These are phyloP conservation scores for Entoloma clypeatum DNA, from an alignment of 1,284 basidiomycete species.

Conservation along the genomic window DNA sequence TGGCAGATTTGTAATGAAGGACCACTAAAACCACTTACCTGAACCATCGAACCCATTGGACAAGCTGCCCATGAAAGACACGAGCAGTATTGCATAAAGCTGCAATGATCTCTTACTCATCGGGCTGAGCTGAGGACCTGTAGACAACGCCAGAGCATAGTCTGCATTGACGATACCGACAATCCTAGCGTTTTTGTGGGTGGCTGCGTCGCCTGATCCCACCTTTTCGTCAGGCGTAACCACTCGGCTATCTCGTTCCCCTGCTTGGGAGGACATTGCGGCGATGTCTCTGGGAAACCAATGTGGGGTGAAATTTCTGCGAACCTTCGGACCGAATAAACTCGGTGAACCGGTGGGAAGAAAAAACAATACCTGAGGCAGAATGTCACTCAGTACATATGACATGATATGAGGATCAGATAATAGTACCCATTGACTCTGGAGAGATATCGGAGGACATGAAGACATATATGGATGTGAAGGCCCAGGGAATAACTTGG, in stretches of 20 bases:
- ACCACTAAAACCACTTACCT: constrained; percentile 23
- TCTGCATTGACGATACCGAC: constrained; percentile 33
- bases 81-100: constrained; percentile 36
- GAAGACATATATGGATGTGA: too few relatives aligned
- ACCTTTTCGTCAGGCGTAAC: constrained; percentile 13
- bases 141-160: constrained; percentile 38
- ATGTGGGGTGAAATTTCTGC: too few relatives aligned
- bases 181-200: constrained; percentile 22
- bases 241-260: constrained; percentile 3
- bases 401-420: too few relatives aligned
- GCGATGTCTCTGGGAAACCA: too few relatives aligned
- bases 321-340: too few relatives aligned
- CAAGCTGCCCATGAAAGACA: constrained; percentile 41
- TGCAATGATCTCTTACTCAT: constrained; percentile 35
- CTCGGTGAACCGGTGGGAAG: too few relatives aligned
- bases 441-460: too few relatives aligned
- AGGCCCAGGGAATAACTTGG: too few relatives aligned
- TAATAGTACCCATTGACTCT: too few relatives aligned
- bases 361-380: too few relatives aligned
- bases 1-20: neutral
- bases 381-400: too few relatives aligned
- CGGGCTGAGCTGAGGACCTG: constrained; percentile 36
- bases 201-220: neutral
- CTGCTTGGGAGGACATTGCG: constrained; percentile 8
- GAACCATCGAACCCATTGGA: constrained; percentile 45